Evolutionary conservation across 1,284 basidiomycete genomes (phyloP).

Genomic region (Ustilago hordei): DNA sequence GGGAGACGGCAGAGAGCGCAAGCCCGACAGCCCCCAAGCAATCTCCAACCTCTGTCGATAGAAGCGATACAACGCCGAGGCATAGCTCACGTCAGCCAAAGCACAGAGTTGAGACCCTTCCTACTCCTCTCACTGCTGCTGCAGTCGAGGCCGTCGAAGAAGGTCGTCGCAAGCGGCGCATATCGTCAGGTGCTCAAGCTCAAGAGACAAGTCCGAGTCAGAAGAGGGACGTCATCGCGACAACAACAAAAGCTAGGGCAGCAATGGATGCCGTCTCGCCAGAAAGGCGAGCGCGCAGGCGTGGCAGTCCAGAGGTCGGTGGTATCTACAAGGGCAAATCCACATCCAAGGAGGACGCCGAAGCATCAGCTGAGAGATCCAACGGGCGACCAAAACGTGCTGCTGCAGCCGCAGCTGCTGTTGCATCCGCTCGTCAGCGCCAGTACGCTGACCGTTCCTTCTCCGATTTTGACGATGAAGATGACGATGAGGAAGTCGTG

Average conservation of each 20-base stretch:
- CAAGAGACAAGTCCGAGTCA: constrained; percentile 5
- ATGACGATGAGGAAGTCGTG: constrained; percentile 37
- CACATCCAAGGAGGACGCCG: neutral
- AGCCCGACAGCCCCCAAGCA: constrained; percentile 19
- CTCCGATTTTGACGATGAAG: constrained; percentile 33
- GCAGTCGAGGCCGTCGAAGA: constrained; percentile 29
- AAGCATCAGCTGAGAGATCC: neutral
- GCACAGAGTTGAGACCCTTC: constrained; percentile 34
- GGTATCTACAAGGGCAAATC: constrained; percentile 27
- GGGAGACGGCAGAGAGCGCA: constrained; percentile 31
- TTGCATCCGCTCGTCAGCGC: constrained; percentile 28
- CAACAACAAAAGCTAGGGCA: neutral
- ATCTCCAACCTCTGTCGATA: neutral
- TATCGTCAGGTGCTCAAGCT: constrained; percentile 14
- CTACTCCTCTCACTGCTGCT: constrained; percentile 30
- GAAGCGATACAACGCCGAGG: constrained; percentile 13
- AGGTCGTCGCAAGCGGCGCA: constrained; percentile 21
- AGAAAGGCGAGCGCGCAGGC: constrained; percentile 13
- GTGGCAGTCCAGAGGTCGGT: constrained; percentile 22
- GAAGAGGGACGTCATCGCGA: neutral
- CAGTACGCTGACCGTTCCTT: constrained; percentile 32
- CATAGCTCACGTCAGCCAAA: constrained; percentile 37
- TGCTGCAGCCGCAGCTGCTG: constrained; percentile 25
- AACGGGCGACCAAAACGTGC: constrained; percentile 34
- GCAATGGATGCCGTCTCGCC: constrained; percentile 3